Evolutionary conservation across 2,329 filamentous ascomycete genomes (phyloP).

Genomic region (Diplodia corticola): DNA sequence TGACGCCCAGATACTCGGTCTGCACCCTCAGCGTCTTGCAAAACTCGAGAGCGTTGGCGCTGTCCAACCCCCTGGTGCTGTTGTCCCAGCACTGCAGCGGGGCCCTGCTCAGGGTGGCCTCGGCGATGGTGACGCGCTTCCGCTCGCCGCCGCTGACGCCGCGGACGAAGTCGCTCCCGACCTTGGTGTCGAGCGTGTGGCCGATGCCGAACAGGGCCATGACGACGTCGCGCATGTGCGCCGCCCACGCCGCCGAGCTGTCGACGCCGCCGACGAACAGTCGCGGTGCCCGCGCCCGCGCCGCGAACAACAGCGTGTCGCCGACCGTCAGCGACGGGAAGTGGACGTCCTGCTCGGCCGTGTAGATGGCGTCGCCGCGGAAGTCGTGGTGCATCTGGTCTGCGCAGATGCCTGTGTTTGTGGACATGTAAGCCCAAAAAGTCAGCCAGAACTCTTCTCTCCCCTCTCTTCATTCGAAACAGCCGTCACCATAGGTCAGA

Average conservation of each 20-base stretch:
- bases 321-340: constrained; percentile 76
- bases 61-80: constrained; percentile 72
- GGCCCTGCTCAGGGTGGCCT: constrained; percentile 67
- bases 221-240: constrained; percentile 68
- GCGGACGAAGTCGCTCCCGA: constrained; percentile 74
- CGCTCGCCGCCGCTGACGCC: constrained; percentile 75
- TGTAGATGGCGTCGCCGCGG: constrained; percentile 84
- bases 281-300: constrained; percentile 66
- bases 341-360: constrained; percentile 79
- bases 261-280: constrained; percentile 60
- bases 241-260: constrained; percentile 55
- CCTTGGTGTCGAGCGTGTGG: constrained; percentile 70
- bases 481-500: too few species aligned
- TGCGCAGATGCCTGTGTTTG: constrained; percentile 60
- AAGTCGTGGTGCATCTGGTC: constrained; percentile 76
- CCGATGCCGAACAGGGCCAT: constrained; percentile 76
- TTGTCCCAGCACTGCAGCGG: constrained; percentile 76
- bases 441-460: too few species aligned
- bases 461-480: too few species aligned
- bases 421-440: too few species aligned
- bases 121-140: constrained; percentile 80
- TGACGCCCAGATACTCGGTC: constrained; percentile 66
- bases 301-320: constrained; percentile 77
- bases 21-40: constrained; percentile 68
- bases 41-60: constrained; percentile 74